Percentiles rank a stretch among this genome's conserved stretches.
Conservation (phyloP, 148 eudicot species). For the Arbutus unedo region DNA sequence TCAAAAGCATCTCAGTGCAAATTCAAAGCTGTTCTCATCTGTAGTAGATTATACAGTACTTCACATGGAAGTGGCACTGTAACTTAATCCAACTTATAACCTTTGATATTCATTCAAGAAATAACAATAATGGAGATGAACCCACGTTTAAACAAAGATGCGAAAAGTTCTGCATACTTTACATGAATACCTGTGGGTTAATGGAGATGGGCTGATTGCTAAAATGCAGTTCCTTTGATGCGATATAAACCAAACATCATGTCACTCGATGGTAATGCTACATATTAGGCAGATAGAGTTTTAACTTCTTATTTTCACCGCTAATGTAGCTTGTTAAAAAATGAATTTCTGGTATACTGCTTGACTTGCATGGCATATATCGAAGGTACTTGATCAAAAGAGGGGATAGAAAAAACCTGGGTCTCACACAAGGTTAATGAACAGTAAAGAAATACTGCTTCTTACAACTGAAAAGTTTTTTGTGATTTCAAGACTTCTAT, state of each 20-base stretch:
- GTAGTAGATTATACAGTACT: background rate
- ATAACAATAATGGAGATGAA: background rate
- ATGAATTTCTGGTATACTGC: background rate
- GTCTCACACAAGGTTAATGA: background rate
- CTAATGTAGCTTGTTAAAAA: background rate
- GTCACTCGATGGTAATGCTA: background rate
- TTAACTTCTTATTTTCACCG: background rate
- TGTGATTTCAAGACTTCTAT: background rate
- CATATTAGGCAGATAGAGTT: background rate
- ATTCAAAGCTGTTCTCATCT: conserved; percentile 8
- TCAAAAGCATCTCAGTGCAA: background rate
- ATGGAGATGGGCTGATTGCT: background rate
- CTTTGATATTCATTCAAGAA: background rate
- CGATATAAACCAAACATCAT: background rate
- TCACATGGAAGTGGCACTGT: background rate
- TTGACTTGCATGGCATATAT: background rate
- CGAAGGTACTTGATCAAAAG: background rate
- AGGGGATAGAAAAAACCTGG: background rate
- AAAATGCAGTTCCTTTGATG: background rate
- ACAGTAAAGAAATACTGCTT: background rate
- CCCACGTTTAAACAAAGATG: background rate
- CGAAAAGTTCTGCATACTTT: background rate
- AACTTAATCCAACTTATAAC: background rate
- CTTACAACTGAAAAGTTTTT: background rate
- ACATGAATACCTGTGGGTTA: background rate